A percentile compares a stretch with the other conserved stretches of the same genome.
Evolutionary conservation across 768 basidiomycete species (phyloP).

Genomic region (Hypholoma sublateritium): DNA sequence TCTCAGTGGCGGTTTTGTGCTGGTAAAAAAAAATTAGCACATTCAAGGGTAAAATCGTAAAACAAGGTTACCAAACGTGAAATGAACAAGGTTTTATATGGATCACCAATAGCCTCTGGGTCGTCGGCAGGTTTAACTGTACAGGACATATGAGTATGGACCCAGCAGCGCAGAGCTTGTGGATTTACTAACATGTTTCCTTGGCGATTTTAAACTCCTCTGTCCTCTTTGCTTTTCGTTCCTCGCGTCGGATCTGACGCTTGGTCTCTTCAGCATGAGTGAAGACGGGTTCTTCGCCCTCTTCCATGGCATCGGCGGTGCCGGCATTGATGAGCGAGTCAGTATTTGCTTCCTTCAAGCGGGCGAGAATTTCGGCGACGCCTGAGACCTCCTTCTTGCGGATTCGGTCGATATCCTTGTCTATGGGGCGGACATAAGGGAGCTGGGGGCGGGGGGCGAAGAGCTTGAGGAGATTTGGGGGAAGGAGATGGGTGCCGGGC

Average conservation of each 20-base stretch:
- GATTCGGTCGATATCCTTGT: constrained; percentile 78
- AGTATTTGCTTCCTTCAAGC: constrained; percentile 78
- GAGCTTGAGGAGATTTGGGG: constrained; percentile 94
- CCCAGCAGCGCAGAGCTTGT: neutral
- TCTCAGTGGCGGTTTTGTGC: constrained; percentile 92
- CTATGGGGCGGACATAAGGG: constrained; percentile 82
- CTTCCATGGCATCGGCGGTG: constrained; percentile 70
- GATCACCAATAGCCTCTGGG: constrained; percentile 88
- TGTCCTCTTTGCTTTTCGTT: constrained; percentile 70
- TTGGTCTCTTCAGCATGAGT: constrained; percentile 84
- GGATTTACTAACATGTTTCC: constrained; percentile 69
- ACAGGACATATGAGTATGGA: constrained; percentile 11
- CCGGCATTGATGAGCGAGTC: constrained; percentile 61
- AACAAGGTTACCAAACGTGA: constrained; percentile 70
- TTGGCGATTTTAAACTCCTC: constrained; percentile 80
- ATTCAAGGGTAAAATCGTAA: neutral
- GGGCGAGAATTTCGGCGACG: constrained; percentile 71
- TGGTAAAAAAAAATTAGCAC: constrained; percentile 30
- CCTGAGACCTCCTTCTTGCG: constrained; percentile 68
- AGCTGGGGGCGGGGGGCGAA: constrained; percentile 93
- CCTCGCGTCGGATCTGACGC: constrained; percentile 75
- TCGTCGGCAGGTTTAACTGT: constrained; percentile 94
- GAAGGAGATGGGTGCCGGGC: constrained; percentile 85
- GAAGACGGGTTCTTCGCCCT: constrained; percentile 79
- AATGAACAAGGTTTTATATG: constrained; percentile 98